These are phyloP conservation scores for Brassica rapa DNA, from an alignment of 345 rosid species.

Conservation along the genomic window DNA sequence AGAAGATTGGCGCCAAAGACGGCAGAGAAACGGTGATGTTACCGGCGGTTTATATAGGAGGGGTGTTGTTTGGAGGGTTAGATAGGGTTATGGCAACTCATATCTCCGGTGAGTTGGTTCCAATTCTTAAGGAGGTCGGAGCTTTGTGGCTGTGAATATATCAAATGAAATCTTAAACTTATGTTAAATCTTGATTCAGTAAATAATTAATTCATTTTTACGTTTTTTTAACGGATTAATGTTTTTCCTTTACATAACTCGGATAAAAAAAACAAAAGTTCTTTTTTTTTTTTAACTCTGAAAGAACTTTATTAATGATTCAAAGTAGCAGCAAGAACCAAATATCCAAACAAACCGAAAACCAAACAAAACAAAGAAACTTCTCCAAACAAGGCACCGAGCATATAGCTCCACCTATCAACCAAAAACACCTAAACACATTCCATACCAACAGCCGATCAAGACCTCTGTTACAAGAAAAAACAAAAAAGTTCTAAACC, in stretches of 20 bases:
- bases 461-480: too few species aligned
- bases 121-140: conserved; percentile 72
- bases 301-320: too few species aligned
- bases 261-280: too few species aligned
- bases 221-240: neutral
- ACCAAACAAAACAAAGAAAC: too few species aligned
- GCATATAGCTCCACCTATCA: too few species aligned
- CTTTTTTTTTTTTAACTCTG: too few species aligned
- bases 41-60: conserved; percentile 81
- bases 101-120: conserved; percentile 82
- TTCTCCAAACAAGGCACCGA: too few species aligned
- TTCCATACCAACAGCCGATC: too few species aligned
- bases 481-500: too few species aligned
- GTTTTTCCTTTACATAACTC: neutral
- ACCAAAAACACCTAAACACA: too few species aligned
- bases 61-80: conserved; percentile 78
- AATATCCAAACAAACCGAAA: too few species aligned
- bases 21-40: conserved; percentile 45
- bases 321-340: too few species aligned
- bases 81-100: conserved; percentile 82
- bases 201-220: neutral
- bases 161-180: neutral
- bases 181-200: neutral
- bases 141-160: conserved; percentile 75
- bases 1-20: conserved; percentile 26